Conservation (phyloP, 129 eudicot species). For the Lactuca saligna region DNA sequence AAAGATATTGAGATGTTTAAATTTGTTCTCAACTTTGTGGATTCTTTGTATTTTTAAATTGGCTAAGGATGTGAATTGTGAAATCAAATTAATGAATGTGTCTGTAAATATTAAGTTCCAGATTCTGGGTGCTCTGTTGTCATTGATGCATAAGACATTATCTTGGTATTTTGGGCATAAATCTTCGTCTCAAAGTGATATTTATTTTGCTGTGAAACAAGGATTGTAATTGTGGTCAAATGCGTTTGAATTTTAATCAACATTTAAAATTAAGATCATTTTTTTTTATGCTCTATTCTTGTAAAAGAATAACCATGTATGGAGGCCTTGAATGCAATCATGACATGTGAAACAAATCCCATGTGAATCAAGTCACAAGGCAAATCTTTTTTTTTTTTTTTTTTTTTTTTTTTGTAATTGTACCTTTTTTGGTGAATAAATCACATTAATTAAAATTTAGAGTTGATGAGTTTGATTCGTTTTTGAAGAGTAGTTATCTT, state of each 20-base stretch:
- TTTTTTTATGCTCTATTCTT: neutral
- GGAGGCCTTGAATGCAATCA: neutral
- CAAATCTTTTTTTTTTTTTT: neutral
- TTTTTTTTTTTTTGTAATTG: neutral
- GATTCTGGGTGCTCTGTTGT: too few relatives aligned
- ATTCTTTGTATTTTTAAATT: too few relatives aligned
- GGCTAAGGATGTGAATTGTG: too few relatives aligned
- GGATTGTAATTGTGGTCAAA: too few relatives aligned
- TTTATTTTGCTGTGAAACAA: neutral
- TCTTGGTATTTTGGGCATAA: neutral
- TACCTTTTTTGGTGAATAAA: neutral
- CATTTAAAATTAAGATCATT: neutral
- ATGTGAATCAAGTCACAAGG: neutral
- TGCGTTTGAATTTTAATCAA: too few relatives aligned
- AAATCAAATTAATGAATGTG: too few relatives aligned
- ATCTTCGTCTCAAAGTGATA: neutral
- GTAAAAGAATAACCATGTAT: neutral
- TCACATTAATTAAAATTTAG: neutral
- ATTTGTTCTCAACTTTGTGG: too few relatives aligned
- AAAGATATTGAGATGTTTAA: too few relatives aligned
- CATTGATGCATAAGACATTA: too few relatives aligned
- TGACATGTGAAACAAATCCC: neutral
- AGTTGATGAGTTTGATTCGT: neutral
- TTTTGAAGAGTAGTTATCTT: neutral
- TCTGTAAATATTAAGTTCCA: too few relatives aligned